Evolutionary conservation across 2,329 filamentous ascomycete genomes (phyloP).

Genomic region (Stachybotrys echinatus): DNA sequence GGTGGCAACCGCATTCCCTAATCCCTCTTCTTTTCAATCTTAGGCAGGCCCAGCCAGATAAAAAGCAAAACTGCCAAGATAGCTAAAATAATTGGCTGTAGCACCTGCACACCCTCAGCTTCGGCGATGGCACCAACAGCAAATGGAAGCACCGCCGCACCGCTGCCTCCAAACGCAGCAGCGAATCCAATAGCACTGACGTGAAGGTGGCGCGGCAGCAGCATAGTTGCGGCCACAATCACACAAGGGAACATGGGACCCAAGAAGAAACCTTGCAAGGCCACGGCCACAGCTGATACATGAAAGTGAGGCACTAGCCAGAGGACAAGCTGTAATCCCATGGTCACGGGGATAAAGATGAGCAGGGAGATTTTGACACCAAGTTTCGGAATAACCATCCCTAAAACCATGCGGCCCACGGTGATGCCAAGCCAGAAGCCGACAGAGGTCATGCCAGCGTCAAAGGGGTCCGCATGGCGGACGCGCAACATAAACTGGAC

Average conservation of each 20-base stretch:
- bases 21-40: constrained; percentile 33
- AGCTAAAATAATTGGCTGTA: constrained; percentile 53
- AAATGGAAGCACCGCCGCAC: constrained; percentile 63
- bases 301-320: constrained; percentile 78
- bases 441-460: constrained; percentile 68
- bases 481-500: constrained; percentile 78
- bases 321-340: constrained; percentile 66
- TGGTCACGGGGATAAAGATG: constrained; percentile 57
- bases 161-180: constrained; percentile 68
- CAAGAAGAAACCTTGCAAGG: constrained; percentile 72
- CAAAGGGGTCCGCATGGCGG: constrained; percentile 61
- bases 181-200: constrained; percentile 74
- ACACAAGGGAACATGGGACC: constrained; percentile 73
- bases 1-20: constrained; percentile 9
- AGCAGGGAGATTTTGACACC: constrained; percentile 63
- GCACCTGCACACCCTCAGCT: constrained; percentile 45
- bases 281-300: constrained; percentile 66
- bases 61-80: constrained; percentile 37
- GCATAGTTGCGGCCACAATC: constrained; percentile 64
- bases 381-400: constrained; percentile 66
- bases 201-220: constrained; percentile 66
- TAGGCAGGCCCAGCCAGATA: constrained; percentile 42
- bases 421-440: constrained; percentile 81
- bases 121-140: constrained; percentile 62
- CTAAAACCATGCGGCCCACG: constrained; percentile 62